phyloP scores from a whole-genome alignment of 2,329 filamentous ascomycete genomes.

The Beauveria sp. region DNA sequence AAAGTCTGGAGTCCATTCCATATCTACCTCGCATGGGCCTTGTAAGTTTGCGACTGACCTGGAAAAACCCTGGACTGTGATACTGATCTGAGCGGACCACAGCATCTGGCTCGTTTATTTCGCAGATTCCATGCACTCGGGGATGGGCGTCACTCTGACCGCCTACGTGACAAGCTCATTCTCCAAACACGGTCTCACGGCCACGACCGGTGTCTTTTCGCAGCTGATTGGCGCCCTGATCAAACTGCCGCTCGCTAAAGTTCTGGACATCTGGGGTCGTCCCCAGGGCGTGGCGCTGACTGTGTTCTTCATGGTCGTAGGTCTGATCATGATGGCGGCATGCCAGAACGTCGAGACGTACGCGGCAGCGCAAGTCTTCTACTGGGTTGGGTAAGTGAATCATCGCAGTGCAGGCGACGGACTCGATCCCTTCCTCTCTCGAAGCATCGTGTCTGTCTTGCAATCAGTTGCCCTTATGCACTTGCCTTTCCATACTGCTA shows the following conservation, averaged over 20 bases:
- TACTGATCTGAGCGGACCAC: not conserved
- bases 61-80: not conserved
- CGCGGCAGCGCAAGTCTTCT: constrained; percentile 53
- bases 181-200: constrained; percentile 39
- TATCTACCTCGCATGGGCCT: not conserved
- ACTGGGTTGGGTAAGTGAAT: constrained; percentile 40
- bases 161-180: constrained; percentile 39
- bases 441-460: not conserved
- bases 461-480: not conserved
- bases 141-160: constrained; percentile 25
- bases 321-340: constrained; percentile 53
- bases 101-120: constrained; percentile 38
- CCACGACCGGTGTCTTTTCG: constrained; percentile 41
- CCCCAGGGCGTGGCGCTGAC: constrained; percentile 49
- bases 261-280: constrained; percentile 55
- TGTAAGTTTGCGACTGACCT: not conserved
- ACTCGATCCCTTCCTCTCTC: too few species aligned
- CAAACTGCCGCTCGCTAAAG: constrained; percentile 54
- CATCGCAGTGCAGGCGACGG: constrained; percentile 20
- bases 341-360: constrained; percentile 35
- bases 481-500: too few species aligned
- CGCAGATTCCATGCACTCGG: constrained; percentile 19
- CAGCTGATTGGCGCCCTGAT: constrained; percentile 45
- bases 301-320: constrained; percentile 37
- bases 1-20: not conserved